Evolutionary conservation across 371 early-diverging fungal species (phyloP).

Genomic region (Smittium culicis): DNA sequence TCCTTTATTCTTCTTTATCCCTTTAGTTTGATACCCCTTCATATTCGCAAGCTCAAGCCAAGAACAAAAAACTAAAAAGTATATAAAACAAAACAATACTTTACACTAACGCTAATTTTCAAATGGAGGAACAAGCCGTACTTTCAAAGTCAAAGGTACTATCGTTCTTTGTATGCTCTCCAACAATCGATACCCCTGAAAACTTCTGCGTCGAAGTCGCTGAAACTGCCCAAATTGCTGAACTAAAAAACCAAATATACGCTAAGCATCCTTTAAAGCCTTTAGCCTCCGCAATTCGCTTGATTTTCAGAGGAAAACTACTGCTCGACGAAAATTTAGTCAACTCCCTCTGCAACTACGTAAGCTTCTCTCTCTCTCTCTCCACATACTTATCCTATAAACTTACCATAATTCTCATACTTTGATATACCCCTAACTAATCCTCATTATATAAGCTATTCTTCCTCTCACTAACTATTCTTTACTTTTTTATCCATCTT

Average conservation of each 20-base stretch:
- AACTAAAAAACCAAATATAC: not conserved
- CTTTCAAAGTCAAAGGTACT: not conserved
- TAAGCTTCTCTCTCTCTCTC: not conserved
- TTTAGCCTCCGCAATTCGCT: not conserved
- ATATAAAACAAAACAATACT: no score
- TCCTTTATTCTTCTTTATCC: no score
- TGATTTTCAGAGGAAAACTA: slow-evolving; percentile 3
- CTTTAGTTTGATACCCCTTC: no score
- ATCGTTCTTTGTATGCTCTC: not conserved
- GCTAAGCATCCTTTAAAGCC: not conserved
- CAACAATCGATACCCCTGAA: slow-evolving; percentile 7
- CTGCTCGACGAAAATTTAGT: not conserved
- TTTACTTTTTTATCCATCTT: no score
- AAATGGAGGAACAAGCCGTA: no score
- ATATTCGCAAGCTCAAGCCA: no score
- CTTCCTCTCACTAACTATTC: no score
- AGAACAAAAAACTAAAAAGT: no score
- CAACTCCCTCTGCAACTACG: not conserved
- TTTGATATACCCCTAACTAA: no score
- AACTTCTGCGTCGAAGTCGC: not conserved
- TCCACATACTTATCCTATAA: not conserved
- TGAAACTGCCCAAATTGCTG: not conserved
- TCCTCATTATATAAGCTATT: not conserved
- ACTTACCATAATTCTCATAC: not conserved
- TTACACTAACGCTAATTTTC: no score